Base-by-base conservation (phyloP, 306 rosid species). In the Dicorynia guianensis region DNA sequence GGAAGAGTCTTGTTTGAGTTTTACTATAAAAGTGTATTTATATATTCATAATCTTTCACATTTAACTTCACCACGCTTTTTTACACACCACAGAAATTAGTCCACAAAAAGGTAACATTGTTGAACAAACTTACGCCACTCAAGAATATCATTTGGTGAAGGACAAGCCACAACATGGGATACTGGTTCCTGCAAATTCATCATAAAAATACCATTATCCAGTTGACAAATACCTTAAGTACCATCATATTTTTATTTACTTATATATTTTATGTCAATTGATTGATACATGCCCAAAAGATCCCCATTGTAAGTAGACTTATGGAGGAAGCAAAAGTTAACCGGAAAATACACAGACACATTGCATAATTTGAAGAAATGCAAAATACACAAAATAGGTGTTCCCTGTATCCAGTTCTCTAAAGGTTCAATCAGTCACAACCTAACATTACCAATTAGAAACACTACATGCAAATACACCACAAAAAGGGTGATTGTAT, bases 121-220 rank as follows among this genome's bases (percentile, higher is more conserved):
- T 63, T 18, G 52, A 77, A 64, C 60, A 69, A 76, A 92, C 99
- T 90, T 87, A 96, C 99, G 98, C 99, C 99, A 96, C 67, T 96
- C 97, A 46, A 96, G 99, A 89, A 96, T 90, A 73, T 96, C 97
- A 76, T 84, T 96, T 20, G 99, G 93, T 49, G 90, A 89, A 76
- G 99, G 99, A 71, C 89, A 91, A 33, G 99, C 97, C 56, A 90
- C 97, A 70, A 92, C 86, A 91, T 96, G 98, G 14, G 99, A 84
- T 71, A 96, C 99, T n/a, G 99, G 99, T 81, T 96, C 99, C 99
- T 92, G 82, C 70, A 76, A 54, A 46, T 58, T 71, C 47, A 53
- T 61, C 71, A 42, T 72, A 71, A 75, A 79, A 61, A 54, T 25
- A 87, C 82, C 49, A 78, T 36, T 7, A 57, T 49, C 68, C 20